Evolutionary conservation across 257 asterid species (phyloP).

Genomic region (Knoxia roxburghii): DNA sequence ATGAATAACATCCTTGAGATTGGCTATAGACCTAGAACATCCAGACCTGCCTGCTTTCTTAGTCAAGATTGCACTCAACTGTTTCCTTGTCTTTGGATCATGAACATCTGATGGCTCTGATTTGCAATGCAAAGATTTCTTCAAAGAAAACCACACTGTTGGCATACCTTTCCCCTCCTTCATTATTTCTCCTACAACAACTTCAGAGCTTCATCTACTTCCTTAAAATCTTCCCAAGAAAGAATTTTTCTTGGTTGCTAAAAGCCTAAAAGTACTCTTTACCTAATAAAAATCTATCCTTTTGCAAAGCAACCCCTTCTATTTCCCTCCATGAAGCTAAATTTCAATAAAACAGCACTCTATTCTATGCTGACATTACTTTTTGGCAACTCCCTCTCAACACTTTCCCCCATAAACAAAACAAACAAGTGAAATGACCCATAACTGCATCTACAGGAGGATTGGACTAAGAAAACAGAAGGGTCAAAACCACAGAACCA

Average conservation of each 20-base stretch:
- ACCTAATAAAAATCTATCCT: slow-evolving; percentile 6
- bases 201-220: slow-evolving; percentile 9
- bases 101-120: slow-evolving; percentile 49
- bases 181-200: slow-evolving; percentile 19
- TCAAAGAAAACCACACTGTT: slow-evolving; percentile 70
- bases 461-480: slow-evolving; percentile 5
- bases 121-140: slow-evolving; percentile 64
- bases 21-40: slow-evolving; percentile 86
- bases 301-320: slow-evolving; percentile 9
- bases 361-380: slow-evolving; percentile 12
- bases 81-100: slow-evolving; percentile 43
- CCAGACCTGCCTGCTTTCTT: slow-evolving; percentile 65
- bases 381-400: neutral
- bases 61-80: slow-evolving; percentile 38
- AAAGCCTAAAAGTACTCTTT: neutral
- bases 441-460: slow-evolving; percentile 13
- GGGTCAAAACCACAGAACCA: neutral
- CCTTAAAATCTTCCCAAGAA: neutral
- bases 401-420: slow-evolving; percentile 8
- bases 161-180: slow-evolving; percentile 57
- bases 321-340: slow-evolving; percentile 8
- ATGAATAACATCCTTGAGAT: slow-evolving; percentile 76
- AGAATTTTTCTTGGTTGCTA: neutral
- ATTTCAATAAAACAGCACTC: slow-evolving; percentile 5
- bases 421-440: slow-evolving; percentile 6